phyloP scores from a whole-genome alignment of 768 basidiomycete species.

The Tulasnella sp. region DNA sequence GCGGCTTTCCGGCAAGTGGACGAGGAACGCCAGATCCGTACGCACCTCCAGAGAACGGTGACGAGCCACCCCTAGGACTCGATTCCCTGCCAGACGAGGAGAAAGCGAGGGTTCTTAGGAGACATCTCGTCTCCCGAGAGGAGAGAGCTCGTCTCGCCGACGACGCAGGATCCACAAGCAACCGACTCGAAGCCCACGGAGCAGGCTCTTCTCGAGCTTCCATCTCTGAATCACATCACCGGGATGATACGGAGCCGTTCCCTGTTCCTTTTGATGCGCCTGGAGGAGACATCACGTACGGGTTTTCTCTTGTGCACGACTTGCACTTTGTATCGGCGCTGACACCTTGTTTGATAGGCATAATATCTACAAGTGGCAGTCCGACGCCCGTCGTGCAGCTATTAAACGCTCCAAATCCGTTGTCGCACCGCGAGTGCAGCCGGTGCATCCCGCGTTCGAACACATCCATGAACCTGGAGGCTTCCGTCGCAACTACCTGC shows the following conservation, averaged over 20 bases:
- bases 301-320: conserved; percentile 20
- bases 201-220: conserved; percentile 5
- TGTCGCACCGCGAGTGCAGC: conserved; percentile 35
- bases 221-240: conserved; percentile 16
- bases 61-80: conserved; percentile 19
- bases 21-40: not conserved
- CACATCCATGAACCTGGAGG: conserved; percentile 95
- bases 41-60: not conserved
- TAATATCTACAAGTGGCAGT: conserved; percentile 92
- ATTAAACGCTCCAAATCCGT: conserved; percentile 49
- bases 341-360: conserved; percentile 40
- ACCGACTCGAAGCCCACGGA: not conserved
- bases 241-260: conserved; percentile 56
- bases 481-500: conserved; percentile 80
- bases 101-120: conserved; percentile 66
- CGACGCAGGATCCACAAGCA: not conserved
- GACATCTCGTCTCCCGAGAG: conserved; percentile 68
- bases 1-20: not conserved
- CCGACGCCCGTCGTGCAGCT: conserved; percentile 51
- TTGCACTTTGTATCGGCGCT: not conserved
- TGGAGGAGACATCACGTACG: conserved; percentile 90
- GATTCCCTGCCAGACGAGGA: conserved; percentile 69
- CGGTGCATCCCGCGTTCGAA: conserved; percentile 63
- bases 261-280: conserved; percentile 80
- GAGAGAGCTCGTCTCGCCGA: conserved; percentile 33